Conservation (phyloP, 306 rosid species). For the Quercus ilex region DNA sequence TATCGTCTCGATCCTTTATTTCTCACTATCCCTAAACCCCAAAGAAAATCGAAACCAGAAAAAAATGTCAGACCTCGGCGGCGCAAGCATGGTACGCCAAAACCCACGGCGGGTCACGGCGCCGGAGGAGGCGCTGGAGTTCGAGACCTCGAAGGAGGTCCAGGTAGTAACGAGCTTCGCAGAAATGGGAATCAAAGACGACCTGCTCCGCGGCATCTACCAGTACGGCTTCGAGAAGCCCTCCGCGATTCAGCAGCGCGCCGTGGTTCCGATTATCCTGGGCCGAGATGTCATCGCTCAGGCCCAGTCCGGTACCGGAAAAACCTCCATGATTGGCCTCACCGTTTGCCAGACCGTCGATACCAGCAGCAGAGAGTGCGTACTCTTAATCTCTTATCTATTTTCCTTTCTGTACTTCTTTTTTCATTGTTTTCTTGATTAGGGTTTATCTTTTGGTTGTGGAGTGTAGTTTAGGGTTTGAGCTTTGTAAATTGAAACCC, state of each 20-base stretch:
- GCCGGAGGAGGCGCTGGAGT: constrained; percentile 69
- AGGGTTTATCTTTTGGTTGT: background rate
- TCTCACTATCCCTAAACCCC: background rate
- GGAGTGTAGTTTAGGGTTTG: background rate
- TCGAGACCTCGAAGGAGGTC: constrained; percentile 81
- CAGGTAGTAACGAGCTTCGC: constrained; percentile 80
- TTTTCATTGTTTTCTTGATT: background rate
- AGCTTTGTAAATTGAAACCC: background rate
- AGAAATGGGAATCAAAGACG: constrained; percentile 90
- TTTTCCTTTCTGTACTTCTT: background rate
- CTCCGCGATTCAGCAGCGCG: constrained; percentile 96
- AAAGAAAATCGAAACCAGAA: background rate
- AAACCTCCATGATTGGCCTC: constrained; percentile 95
- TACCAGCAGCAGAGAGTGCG: constrained; percentile 75
- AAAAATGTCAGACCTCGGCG: constrained; percentile 45
- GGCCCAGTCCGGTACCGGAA: constrained; percentile 99
- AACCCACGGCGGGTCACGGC: constrained; percentile 50
- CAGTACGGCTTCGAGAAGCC: constrained; percentile 95
- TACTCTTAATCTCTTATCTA: background rate
- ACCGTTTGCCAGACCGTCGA: constrained; percentile 91
- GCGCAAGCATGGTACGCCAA: constrained; percentile 69
- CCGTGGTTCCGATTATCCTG: constrained; percentile 82
- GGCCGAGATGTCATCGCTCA: constrained; percentile 98
- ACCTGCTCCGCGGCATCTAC: constrained; percentile 86
- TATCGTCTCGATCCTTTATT: background rate